A percentile compares a stretch with the other conserved stretches of the same genome.
phyloP scores from a whole-genome alignment of 768 basidiomycete genomes.

The Lanmaoa pseudosensibilis region DNA sequence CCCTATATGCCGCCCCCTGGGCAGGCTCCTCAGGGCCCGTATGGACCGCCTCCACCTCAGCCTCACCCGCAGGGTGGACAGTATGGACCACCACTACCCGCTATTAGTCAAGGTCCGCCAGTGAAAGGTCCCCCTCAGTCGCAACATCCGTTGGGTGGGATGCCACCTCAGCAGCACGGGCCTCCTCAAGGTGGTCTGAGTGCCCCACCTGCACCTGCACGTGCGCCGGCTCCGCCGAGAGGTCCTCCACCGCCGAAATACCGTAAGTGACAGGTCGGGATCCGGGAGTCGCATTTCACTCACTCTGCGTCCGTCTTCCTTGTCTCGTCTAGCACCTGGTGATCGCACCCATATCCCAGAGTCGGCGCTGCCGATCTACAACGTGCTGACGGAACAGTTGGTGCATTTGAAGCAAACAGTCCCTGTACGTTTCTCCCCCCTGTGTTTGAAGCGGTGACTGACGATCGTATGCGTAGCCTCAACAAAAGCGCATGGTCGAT shows the following conservation, averaged over 20 bases:
- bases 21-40: slow-evolving; percentile 26
- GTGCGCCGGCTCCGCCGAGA: slow-evolving; percentile 34
- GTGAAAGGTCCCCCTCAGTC: slow-evolving; percentile 26
- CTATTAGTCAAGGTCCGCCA: slow-evolving; percentile 29
- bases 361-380: slow-evolving; percentile 59
- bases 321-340: slow-evolving; percentile 62
- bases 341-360: slow-evolving; percentile 92
- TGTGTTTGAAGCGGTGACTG: background rate
- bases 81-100: slow-evolving; percentile 33
- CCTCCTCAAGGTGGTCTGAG: slow-evolving; percentile 32
- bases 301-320: background rate
- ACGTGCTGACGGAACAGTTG: slow-evolving; percentile 63
- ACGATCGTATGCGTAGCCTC: slow-evolving; percentile 49
- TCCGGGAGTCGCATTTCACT: background rate
- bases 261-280: slow-evolving; percentile 44
- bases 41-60: slow-evolving; percentile 22
- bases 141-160: slow-evolving; percentile 31
- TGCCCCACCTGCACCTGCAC: slow-evolving; percentile 24
- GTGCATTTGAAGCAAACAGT: slow-evolving; percentile 66
- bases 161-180: slow-evolving; percentile 29
- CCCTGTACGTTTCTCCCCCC: slow-evolving; percentile 53
- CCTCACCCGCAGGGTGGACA: slow-evolving; percentile 18
- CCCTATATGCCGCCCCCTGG: slow-evolving; percentile 16
- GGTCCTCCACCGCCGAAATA: slow-evolving; percentile 53
- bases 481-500: slow-evolving; percentile 81